A percentile compares a stretch with the other conserved stretches of the same genome.
These are phyloP conservation scores for Priceomyces fermenticarens DNA, from an alignment of 805 yeast species.

Conservation along the genomic window DNA sequence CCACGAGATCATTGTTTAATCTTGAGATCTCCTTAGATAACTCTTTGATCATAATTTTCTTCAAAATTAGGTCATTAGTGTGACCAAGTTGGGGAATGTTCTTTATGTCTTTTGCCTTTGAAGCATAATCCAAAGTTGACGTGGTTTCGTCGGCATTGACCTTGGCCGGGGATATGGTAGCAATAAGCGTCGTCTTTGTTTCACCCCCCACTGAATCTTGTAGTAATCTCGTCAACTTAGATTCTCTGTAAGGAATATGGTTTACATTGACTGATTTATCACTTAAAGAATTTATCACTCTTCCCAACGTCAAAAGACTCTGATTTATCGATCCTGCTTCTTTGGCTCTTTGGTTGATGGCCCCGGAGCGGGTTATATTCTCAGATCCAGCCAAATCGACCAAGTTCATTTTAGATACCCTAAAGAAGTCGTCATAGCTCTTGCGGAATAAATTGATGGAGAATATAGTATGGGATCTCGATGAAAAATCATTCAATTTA, in stretches of 20 bases:
- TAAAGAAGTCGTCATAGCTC: constrained; percentile 16
- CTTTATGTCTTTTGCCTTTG: constrained; percentile 77
- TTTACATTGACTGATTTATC: constrained; percentile 23
- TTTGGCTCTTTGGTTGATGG: constrained; percentile 77
- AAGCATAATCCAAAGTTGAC: constrained; percentile 84
- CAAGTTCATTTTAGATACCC: constrained; percentile 68
- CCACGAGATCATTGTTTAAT: constrained; percentile 56
- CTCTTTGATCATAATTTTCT: constrained; percentile 51
- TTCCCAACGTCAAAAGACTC: constrained; percentile 79
- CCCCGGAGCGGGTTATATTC: constrained; percentile 84
- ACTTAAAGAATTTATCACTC: constrained; percentile 68
- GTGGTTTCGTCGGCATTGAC: constrained; percentile 76
- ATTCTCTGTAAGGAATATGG: constrained; percentile 85
- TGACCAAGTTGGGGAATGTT: constrained; percentile 53
- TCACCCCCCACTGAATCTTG: constrained; percentile 86
- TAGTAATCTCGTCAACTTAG: constrained; percentile 68
- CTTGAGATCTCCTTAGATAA: constrained; percentile 53
- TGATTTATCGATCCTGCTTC: constrained; percentile 95
- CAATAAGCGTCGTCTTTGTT: constrained; percentile 82
- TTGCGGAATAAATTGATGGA: constrained; percentile 57
- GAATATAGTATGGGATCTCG: constrained; percentile 77
- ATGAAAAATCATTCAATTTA: constrained; percentile 67
- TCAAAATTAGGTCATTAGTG: constrained; percentile 42
- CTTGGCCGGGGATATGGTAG: constrained; percentile 82
- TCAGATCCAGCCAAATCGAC: constrained; percentile 97